phyloP scores from a whole-genome alignment of 1,284 basidiomycete species.

The Malassezia pachydermatis region DNA sequence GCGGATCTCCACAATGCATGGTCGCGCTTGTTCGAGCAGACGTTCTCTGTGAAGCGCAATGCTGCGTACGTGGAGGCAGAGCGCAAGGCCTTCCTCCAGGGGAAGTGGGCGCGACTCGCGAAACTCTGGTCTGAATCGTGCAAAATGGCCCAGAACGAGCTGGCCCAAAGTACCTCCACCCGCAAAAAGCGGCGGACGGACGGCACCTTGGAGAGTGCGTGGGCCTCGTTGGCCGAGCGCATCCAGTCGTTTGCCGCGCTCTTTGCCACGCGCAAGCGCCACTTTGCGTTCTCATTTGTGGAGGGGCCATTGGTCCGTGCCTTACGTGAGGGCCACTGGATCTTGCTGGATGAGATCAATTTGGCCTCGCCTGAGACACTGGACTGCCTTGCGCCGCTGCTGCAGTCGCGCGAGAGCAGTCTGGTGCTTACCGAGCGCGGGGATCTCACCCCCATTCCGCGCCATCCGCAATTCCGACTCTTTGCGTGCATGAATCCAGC shows the following conservation, averaged over 20 bases:
- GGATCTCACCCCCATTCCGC: slow-evolving; percentile 74
- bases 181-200: slow-evolving; percentile 12
- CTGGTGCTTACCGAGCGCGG: slow-evolving; percentile 90
- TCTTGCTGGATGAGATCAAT: slow-evolving; percentile 93
- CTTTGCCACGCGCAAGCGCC: slow-evolving; percentile 32
- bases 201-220: slow-evolving; percentile 16
- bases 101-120: slow-evolving; percentile 75
- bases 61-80: slow-evolving; percentile 74
- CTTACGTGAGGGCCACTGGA: slow-evolving; percentile 79
- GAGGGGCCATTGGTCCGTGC: slow-evolving; percentile 95
- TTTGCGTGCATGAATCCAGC: slow-evolving; percentile 99
- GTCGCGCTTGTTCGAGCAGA: slow-evolving; percentile 70
- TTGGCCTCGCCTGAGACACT: slow-evolving; percentile 87
- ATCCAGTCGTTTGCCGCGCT: slow-evolving; percentile 65
- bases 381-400: slow-evolving; percentile 76
- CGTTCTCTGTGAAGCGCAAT: slow-evolving; percentile 85
- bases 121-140: slow-evolving; percentile 74
- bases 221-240: slow-evolving; percentile 57
- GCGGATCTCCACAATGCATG: slow-evolving; percentile 66
- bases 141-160: slow-evolving; percentile 50
- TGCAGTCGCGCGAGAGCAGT: slow-evolving; percentile 74
- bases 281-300: slow-evolving; percentile 67
- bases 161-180: slow-evolving; percentile 20
- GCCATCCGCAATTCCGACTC: slow-evolving; percentile 87
- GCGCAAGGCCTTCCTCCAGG: slow-evolving; percentile 67